Evolutionary conservation across 306 rosid genomes (phyloP).

Genomic region (Erythrophleum fordii): DNA sequence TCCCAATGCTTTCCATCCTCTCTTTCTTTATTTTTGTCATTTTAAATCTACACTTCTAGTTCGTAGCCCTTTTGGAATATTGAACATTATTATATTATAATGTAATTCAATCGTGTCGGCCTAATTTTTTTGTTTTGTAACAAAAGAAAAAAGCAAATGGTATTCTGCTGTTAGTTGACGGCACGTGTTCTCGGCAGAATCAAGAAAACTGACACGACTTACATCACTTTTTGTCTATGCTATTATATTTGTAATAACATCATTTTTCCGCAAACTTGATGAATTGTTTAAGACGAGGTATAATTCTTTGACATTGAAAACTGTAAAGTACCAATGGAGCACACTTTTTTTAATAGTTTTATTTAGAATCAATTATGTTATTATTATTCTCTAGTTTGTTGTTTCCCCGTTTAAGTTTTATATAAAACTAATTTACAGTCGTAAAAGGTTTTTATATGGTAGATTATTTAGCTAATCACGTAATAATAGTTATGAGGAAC

Average conservation of each 20-base stretch:
- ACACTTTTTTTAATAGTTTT: not conserved
- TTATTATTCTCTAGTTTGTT: not conserved
- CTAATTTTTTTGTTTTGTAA: not conserved
- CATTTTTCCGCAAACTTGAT: not conserved
- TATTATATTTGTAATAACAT: not conserved
- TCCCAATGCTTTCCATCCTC: not conserved
- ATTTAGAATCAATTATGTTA: not conserved
- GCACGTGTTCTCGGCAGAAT: slow-evolving; percentile 26
- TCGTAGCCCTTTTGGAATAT: not conserved
- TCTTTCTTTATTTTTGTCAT: not conserved
- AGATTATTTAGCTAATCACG: no score
- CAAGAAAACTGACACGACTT: slow-evolving; percentile 15
- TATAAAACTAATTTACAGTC: no score
- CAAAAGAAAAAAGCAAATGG: not conserved
- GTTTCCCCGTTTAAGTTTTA: no score
- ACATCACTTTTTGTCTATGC: slow-evolving; percentile 8
- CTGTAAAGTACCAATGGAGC: not conserved
- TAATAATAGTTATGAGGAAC: no score
- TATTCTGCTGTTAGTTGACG: not conserved
- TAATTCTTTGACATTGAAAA: not conserved
- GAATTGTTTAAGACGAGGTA: not conserved
- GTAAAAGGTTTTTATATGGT: no score
- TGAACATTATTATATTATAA: slow-evolving; percentile 25
- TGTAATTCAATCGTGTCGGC: not conserved
- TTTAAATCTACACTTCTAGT: not conserved